Conservation (phyloP, 2,329 filamentous ascomycete genomes). For the Bipolaris cookei region DNA sequence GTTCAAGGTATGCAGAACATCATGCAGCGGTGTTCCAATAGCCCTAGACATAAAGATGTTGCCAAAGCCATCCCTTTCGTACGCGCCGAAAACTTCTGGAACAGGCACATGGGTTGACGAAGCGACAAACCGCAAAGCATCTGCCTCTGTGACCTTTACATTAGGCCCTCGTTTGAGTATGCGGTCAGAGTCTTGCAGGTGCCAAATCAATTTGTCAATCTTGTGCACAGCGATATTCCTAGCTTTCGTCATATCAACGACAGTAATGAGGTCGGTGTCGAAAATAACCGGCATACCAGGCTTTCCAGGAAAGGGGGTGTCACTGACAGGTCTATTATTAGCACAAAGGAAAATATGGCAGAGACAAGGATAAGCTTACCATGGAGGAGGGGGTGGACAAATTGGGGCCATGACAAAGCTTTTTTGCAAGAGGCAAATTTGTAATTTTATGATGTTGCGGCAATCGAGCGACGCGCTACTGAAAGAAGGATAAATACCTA, state of each 20-base stretch:
- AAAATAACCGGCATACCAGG: constrained; percentile 7
- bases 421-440: not conserved
- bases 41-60: constrained; percentile 26
- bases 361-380: constrained; percentile 1
- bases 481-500: not conserved
- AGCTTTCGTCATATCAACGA: constrained; percentile 15
- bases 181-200: constrained; percentile 15
- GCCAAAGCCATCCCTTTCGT: constrained; percentile 17
- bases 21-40: constrained; percentile 13
- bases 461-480: constrained; percentile 1
- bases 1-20: constrained; percentile 14
- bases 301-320: constrained; percentile 1
- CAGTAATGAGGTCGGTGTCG: constrained; percentile 13
- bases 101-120: constrained; percentile 19
- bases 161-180: constrained; percentile 21
- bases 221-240: constrained; percentile 15
- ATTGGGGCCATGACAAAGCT: constrained; percentile 2
- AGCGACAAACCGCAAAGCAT: constrained; percentile 22
- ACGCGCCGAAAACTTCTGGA: constrained; percentile 23
- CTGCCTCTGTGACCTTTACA: constrained; percentile 18
- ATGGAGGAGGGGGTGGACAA: not conserved
- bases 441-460: not conserved
- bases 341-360: not conserved
- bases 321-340: constrained; percentile 1
- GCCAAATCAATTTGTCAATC: constrained; percentile 16